A percentile compares a stretch with the other conserved stretches of the same genome.
Conservation (phyloP, 2,329 filamentous ascomycete genomes). For the Metarhizium sp. region DNA sequence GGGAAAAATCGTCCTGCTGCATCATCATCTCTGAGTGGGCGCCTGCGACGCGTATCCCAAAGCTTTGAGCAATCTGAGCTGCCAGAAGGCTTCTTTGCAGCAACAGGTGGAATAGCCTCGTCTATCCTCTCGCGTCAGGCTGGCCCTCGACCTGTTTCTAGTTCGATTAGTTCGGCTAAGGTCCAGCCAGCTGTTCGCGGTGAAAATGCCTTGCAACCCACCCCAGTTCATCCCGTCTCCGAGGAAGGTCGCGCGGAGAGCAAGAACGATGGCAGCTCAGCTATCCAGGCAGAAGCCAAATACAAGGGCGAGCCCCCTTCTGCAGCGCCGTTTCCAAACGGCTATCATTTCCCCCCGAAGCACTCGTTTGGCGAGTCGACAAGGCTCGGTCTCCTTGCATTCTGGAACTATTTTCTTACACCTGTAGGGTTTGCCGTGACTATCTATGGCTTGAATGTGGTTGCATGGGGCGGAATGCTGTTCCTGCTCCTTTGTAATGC, state of each 20-base stretch:
- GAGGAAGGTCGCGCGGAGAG: conserved; percentile 1
- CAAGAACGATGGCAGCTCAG: conserved; percentile 9
- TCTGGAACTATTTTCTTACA: conserved; percentile 66
- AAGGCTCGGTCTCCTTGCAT: conserved; percentile 46
- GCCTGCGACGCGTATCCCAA: conserved; percentile 22
- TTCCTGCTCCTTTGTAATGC: conserved; percentile 76
- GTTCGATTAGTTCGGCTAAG: conserved; percentile 11
- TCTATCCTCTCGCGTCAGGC: conserved; percentile 22
- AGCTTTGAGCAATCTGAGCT: conserved; percentile 36
- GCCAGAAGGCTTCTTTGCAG: conserved; percentile 38
- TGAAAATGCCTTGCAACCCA: not conserved
- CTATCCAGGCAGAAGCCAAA: conserved; percentile 11
- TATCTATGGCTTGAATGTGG: conserved; percentile 71
- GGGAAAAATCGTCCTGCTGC: conserved; percentile 16
- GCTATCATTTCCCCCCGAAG: conserved; percentile 55
- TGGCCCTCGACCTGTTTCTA: conserved; percentile 9
- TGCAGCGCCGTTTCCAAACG: conserved; percentile 45
- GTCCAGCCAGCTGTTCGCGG: not conserved
- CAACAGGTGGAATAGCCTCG: conserved; percentile 35
- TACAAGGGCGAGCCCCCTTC: conserved; percentile 15
- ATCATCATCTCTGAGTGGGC: conserved; percentile 22
- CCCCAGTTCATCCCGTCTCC: not conserved
- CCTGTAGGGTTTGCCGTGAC: conserved; percentile 68
- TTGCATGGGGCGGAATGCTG: conserved; percentile 88
- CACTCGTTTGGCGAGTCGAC: conserved; percentile 51